Evolutionary conservation across 169 alveolate genomes (phyloP), one percentile per base, ranked within the genome.

Genomic region (Eimeria sp.): DNA sequence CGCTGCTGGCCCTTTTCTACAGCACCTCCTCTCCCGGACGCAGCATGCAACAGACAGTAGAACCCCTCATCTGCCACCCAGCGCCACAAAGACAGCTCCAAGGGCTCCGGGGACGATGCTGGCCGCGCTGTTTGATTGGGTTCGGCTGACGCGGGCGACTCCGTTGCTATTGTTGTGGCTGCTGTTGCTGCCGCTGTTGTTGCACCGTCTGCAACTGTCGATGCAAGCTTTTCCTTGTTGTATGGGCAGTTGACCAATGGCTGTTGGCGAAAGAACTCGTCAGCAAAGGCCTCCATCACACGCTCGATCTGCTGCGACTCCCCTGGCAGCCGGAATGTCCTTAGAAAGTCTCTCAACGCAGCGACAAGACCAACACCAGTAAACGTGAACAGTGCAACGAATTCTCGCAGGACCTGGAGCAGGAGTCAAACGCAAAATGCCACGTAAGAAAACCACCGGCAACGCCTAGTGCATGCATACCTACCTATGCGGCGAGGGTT

Each of bases 251-350:
- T 80, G n/a, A 80, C 96, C 30, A 92, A 43, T 16, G 96, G 96
- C 87, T 92, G 96, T 54, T 92, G 96, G 92, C 88, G 96, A 95
- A 97, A 98, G 94, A 97, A 98, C 78, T 98, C 98, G 72, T 95
- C 95, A 51, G 99, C 97, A 92, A 97, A 98, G 27, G 97, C 97
- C 94, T 98, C 99, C 95, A 98, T 97, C 87, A 98, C 98, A 90
- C 99, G 95, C 92, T 98, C 99, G 63, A 98, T 98, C 92, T 98
- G 98, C 83, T 98, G 99, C 11, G 99, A 97, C 95, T 98, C 99
- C 3, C 96, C 99, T 0, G 99, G 99, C 57, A 98, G 95, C 94
- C 98, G 97, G 97, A 98, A 99, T 27, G 99, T 95, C 27, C 98
- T 94, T 82, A 99, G 93, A 82, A 98, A 96, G 70, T 92, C 87